Evolutionary conservation across 139 green algal genomes (phyloP).

Genomic region (Ettlia oleoabundans): DNA sequence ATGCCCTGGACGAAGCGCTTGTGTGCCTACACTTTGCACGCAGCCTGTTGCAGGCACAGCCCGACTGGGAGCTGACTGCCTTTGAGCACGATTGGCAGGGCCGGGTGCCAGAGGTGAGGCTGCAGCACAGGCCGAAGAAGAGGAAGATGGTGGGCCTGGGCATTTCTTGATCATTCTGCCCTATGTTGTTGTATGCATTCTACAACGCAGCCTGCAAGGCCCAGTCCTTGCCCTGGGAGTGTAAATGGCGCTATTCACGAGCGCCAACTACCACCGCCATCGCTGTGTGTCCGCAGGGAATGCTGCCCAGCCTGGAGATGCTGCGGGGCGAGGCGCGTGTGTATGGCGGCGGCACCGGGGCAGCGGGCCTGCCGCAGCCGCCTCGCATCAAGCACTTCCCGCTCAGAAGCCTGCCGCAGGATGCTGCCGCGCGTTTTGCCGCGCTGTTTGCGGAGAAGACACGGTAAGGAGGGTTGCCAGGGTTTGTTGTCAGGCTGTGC

Average conservation of each 20-base stretch:
- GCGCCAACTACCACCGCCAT: too few relatives aligned
- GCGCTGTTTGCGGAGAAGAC: conserved; percentile 60
- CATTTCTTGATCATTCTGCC: too few relatives aligned
- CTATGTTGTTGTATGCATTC: too few relatives aligned
- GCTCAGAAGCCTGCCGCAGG: conserved; percentile 46
- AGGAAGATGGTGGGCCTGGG: too few relatives aligned
- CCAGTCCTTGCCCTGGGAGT: too few relatives aligned
- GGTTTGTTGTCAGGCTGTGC: too few relatives aligned
- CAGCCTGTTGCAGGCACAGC: conserved; percentile 17
- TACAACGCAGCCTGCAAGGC: too few relatives aligned
- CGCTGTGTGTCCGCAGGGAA: conserved; percentile 14
- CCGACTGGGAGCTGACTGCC: conserved; percentile 28
- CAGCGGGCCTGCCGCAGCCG: conserved; percentile 12
- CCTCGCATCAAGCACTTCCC: conserved; percentile 49
- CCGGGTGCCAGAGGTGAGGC: conserved; percentile 29
- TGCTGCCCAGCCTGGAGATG: conserved; percentile 49
- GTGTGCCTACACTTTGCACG: conserved; percentile 43
- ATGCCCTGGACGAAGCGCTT: conserved; percentile 17
- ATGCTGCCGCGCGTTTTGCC: conserved; percentile 61
- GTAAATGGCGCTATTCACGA: too few relatives aligned
- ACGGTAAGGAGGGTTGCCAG: too few relatives aligned
- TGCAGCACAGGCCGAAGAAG: too few relatives aligned
- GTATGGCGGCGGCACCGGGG: conserved; percentile 18
- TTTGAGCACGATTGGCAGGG: conserved; percentile 40
- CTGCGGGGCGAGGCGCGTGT: conserved; percentile 53